These are phyloP conservation scores for Leishmania martiniquensis DNA, from an alignment of 208 protist species.

Conservation along the genomic window DNA sequence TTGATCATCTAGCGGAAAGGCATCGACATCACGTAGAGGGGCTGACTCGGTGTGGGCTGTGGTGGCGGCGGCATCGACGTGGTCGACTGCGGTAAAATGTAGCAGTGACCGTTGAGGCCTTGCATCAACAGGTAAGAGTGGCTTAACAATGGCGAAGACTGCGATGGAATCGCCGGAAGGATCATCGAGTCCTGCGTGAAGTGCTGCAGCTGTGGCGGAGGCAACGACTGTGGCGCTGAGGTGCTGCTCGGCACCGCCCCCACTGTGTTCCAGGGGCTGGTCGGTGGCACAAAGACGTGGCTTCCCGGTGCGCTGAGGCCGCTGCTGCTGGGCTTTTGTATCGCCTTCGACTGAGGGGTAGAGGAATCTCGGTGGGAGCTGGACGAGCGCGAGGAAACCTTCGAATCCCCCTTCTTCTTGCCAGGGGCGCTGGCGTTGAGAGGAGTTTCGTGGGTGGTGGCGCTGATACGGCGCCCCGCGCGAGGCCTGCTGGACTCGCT, in stretches of 20 bases:
- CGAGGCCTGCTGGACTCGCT: conserved; percentile 16
- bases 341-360: conserved; percentile 20
- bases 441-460: conserved; percentile 38
- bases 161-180: conserved; percentile 22
- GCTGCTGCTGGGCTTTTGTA: conserved; percentile 11
- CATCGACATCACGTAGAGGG: conserved; percentile 45
- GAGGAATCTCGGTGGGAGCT: conserved; percentile 19
- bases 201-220: background rate
- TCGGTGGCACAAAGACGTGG: conserved; percentile 29
- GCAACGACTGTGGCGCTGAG: background rate
- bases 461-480: conserved; percentile 18
- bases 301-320: conserved; percentile 9
- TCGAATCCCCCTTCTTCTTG: conserved; percentile 20
- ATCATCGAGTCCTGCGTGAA: conserved; percentile 22
- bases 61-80: background rate
- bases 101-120: conserved; percentile 36
- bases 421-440: conserved; percentile 18
- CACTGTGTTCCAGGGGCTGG: conserved; percentile 23
- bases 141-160: conserved; percentile 18
- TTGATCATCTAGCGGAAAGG: conserved; percentile 9
- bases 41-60: conserved; percentile 19
- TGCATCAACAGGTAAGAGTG: conserved; percentile 43
- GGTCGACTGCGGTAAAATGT: conserved; percentile 30
- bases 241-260: background rate
- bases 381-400: conserved; percentile 26